Evolutionary conservation across 2,329 filamentous ascomycete genomes (phyloP).

Genomic region (Exophiala lecanii-corni): DNA sequence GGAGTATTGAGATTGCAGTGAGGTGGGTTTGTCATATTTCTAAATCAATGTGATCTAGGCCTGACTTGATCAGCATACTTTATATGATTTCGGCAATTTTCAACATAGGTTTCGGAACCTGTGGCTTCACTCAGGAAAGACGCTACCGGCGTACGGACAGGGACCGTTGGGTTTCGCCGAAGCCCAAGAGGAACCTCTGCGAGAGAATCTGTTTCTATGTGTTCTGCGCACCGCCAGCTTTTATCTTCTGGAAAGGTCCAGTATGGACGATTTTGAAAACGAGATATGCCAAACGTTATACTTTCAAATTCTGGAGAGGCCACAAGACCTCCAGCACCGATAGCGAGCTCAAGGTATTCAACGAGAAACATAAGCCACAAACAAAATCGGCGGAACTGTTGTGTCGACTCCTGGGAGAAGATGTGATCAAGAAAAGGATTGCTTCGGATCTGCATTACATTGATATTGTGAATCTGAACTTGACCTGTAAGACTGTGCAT

Average conservation of each 20-base stretch:
- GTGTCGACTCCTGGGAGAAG: background rate
- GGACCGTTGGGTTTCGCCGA: too few relatives aligned
- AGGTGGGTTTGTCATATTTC: background rate
- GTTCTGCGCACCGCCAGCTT: background rate
- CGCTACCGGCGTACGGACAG: too few relatives aligned
- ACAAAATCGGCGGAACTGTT: background rate
- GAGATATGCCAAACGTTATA: background rate
- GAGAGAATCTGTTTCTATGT: background rate
- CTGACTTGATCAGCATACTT: background rate
- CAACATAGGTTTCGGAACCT: background rate
- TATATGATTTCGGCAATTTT: constrained; percentile 1
- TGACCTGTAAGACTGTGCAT: background rate
- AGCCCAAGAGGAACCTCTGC: background rate
- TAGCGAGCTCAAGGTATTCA: background rate
- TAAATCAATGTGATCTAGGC: too few relatives aligned
- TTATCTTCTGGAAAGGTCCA: background rate
- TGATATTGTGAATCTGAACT: background rate
- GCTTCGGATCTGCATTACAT: background rate
- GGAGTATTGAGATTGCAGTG: background rate
- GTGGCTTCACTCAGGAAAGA: background rate
- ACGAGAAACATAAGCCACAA: constrained; percentile 1
- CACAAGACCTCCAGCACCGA: background rate
- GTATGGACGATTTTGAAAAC: background rate
- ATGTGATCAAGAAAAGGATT: background rate
- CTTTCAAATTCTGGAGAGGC: background rate